Evolutionary conservation across 2,329 filamentous ascomycete species (phyloP).

Genomic region (Fusarium clavum): DNA sequence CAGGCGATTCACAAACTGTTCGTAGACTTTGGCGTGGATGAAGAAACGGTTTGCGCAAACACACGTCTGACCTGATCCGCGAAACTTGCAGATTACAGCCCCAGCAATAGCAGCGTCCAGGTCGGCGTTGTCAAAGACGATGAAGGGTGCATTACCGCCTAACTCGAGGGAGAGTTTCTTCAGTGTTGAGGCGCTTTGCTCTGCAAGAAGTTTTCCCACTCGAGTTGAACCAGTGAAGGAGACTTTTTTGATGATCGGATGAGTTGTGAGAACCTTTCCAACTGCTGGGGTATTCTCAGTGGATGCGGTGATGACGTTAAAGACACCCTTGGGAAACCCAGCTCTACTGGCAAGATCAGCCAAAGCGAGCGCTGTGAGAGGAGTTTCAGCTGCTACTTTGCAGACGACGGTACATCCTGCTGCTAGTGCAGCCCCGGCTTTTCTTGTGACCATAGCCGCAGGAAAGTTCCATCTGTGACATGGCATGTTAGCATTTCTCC

Average conservation of each 20-base stretch:
- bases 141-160: slow-evolving; percentile 75
- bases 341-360: slow-evolving; percentile 77
- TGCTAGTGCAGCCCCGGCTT: slow-evolving; percentile 67
- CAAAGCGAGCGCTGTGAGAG: slow-evolving; percentile 76
- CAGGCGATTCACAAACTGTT: slow-evolving; percentile 45
- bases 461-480: slow-evolving; percentile 67
- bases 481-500: no score
- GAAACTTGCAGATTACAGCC: slow-evolving; percentile 64
- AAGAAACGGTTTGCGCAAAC: slow-evolving; percentile 71
- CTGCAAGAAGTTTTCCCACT: slow-evolving; percentile 74
- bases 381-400: slow-evolving; percentile 80
- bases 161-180: slow-evolving; percentile 78
- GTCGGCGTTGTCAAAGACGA: slow-evolving; percentile 77
- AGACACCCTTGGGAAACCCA: slow-evolving; percentile 78
- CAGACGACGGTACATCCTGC: slow-evolving; percentile 81
- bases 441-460: slow-evolving; percentile 62
- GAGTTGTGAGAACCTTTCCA: slow-evolving; percentile 59
- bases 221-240: slow-evolving; percentile 81
- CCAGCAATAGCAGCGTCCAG: slow-evolving; percentile 8
- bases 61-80: slow-evolving; percentile 77
- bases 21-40: slow-evolving; percentile 69
- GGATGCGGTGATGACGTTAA: slow-evolving; percentile 63
- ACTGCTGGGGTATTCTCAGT: slow-evolving; percentile 57
- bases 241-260: slow-evolving; percentile 68
- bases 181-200: slow-evolving; percentile 68